These are phyloP conservation scores for Kodamaea laetipori DNA, from an alignment of 805 yeast genomes.

Conservation along the genomic window DNA sequence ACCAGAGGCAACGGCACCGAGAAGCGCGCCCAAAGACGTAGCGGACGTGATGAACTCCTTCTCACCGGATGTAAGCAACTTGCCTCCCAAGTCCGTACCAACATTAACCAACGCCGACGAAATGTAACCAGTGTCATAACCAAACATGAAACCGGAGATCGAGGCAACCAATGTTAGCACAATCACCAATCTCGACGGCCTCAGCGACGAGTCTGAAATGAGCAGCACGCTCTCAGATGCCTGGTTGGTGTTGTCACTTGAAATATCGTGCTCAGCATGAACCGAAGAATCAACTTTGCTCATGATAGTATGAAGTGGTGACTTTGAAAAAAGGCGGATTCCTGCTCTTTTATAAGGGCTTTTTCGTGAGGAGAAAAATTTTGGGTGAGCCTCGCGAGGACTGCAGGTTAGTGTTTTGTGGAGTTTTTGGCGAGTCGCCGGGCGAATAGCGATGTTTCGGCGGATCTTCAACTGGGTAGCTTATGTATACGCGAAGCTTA, in stretches of 20 bases:
- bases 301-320: background rate
- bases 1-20: conserved; percentile 81
- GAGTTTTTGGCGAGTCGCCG: no score
- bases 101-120: conserved; percentile 90
- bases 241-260: conserved; percentile 6
- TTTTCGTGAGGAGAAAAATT: background rate
- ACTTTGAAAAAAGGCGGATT: background rate
- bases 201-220: conserved; percentile 3
- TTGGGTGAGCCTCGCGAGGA: background rate
- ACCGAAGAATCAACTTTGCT: conserved; percentile 3
- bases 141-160: conserved; percentile 94
- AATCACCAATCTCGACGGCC: conserved; percentile 57
- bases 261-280: conserved; percentile 6
- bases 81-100: conserved; percentile 65
- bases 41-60: conserved; percentile 92
- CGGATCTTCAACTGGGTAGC: no score
- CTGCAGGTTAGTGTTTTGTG: no score
- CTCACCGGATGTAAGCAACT: conserved; percentile 67
- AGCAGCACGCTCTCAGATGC: background rate
- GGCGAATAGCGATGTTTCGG: no score
- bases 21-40: conserved; percentile 88
- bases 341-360: conserved; percentile 2
- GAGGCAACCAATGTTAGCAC: conserved; percentile 75
- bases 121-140: conserved; percentile 96
- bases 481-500: no score